Conservation (phyloP, 2,329 filamentous ascomycete genomes). For the Venturia pyrina region DNA sequence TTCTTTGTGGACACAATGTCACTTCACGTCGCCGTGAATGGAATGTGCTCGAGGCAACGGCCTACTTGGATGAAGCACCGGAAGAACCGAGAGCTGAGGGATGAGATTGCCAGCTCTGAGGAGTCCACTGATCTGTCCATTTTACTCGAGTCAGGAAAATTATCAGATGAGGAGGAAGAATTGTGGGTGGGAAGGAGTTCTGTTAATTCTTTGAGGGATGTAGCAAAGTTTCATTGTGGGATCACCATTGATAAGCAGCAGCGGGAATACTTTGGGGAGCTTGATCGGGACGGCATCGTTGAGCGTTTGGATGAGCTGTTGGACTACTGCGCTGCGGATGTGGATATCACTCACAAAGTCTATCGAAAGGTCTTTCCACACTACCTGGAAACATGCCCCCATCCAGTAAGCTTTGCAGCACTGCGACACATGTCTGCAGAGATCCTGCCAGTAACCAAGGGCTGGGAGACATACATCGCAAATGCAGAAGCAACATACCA, state of each 20-base stretch:
- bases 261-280: slow-evolving; percentile 75
- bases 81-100: slow-evolving; percentile 76
- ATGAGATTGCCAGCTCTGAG: slow-evolving; percentile 64
- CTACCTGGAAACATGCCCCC: slow-evolving; percentile 82
- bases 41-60: slow-evolving; percentile 94
- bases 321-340: slow-evolving; percentile 91
- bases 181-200: slow-evolving; percentile 93
- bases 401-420: slow-evolving; percentile 94
- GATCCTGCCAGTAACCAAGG: slow-evolving; percentile 78
- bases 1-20: slow-evolving; percentile 97
- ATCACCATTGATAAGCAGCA: slow-evolving; percentile 83
- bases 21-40: slow-evolving; percentile 91
- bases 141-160: slow-evolving; percentile 49
- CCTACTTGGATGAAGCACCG: slow-evolving; percentile 97
- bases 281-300: slow-evolving; percentile 61
- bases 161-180: slow-evolving; percentile 81
- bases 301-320: slow-evolving; percentile 70
- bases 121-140: slow-evolving; percentile 61
- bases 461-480: slow-evolving; percentile 76
- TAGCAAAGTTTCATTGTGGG: slow-evolving; percentile 91
- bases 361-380: slow-evolving; percentile 88
- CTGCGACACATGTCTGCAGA: slow-evolving; percentile 87
- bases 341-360: slow-evolving; percentile 85
- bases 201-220: slow-evolving; percentile 87
- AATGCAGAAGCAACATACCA: slow-evolving; percentile 82